Evolutionary conservation across 306 rosid species (phyloP).

Genomic region (Prosopis cineraria): DNA sequence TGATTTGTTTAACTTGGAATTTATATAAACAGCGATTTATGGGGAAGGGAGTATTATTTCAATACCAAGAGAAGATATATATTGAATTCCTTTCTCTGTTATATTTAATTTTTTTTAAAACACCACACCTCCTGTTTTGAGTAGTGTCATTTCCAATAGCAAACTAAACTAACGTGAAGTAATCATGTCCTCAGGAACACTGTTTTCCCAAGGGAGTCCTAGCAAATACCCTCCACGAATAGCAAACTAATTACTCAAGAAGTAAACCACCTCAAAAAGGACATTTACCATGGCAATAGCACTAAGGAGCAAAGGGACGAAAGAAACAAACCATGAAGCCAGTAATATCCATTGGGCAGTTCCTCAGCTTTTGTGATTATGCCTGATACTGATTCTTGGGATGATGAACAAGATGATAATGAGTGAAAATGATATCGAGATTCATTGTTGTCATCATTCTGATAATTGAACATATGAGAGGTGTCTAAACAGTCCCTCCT

Average conservation of each 20-base stretch:
- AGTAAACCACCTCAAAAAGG: too few relatives aligned
- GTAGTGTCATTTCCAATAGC: background rate
- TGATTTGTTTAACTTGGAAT: constrained; percentile 7
- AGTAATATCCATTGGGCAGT: constrained; percentile 44
- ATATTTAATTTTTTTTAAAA: background rate
- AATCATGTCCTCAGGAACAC: background rate
- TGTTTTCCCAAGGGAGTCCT: background rate
- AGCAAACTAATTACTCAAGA: too few relatives aligned
- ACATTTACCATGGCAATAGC: background rate
- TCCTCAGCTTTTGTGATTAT: constrained; percentile 41
- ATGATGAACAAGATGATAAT: constrained; percentile 61
- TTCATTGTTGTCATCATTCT: constrained; percentile 45
- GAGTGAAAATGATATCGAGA: constrained; percentile 50
- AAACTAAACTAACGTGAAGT: background rate
- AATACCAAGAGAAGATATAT: background rate
- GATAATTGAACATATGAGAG: constrained; percentile 49
- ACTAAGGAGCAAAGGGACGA: background rate
- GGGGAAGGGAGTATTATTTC: background rate
- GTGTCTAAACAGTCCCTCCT: constrained; percentile 41
- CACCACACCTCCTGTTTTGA: background rate
- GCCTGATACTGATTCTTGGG: constrained; percentile 54
- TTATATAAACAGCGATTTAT: background rate
- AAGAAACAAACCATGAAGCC: constrained; percentile 61
- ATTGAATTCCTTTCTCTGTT: background rate
- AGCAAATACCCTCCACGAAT: too few relatives aligned